Percentiles rank a stretch among this genome's conserved stretches.
Conservation (phyloP, 495 filamentous ascomycete species). For the Lepidopterella palustris region DNA sequence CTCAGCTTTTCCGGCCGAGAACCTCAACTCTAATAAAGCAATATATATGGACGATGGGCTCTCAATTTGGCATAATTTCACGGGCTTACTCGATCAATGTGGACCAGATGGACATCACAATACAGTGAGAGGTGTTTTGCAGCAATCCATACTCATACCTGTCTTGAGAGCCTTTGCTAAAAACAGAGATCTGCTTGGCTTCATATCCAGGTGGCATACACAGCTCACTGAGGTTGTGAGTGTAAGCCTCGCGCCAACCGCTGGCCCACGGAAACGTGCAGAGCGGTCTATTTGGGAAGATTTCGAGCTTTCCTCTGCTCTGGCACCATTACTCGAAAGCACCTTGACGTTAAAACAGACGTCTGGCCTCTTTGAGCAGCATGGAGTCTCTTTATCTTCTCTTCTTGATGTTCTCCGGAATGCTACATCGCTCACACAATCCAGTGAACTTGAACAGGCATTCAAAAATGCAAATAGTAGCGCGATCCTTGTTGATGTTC, state of each 20-base stretch:
- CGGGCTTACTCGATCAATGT: neutral
- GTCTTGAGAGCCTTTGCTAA: constrained; percentile 57
- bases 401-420: neutral
- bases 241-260: neutral
- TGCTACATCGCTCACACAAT: neutral
- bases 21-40: neutral
- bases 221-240: constrained; percentile 41
- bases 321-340: constrained; percentile 7
- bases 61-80: neutral
- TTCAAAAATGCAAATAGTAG: constrained; percentile 3
- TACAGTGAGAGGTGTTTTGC: neutral
- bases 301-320: neutral
- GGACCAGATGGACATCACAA: neutral
- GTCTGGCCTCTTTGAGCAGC: constrained; percentile 9
- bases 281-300: constrained; percentile 16
- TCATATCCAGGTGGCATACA: constrained; percentile 59
- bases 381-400: neutral
- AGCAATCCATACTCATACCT: constrained; percentile 40
- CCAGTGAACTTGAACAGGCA: neutral
- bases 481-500: constrained; percentile 6
- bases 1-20: neutral
- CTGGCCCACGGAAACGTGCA: neutral
- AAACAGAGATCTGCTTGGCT: constrained; percentile 59
- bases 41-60: neutral
- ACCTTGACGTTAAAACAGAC: constrained; percentile 20